Evolutionary conservation across 2,329 filamentous ascomycete genomes (phyloP), one percentile per base, ranked within the genome.

Genomic region (Remersonia thermophila): DNA sequence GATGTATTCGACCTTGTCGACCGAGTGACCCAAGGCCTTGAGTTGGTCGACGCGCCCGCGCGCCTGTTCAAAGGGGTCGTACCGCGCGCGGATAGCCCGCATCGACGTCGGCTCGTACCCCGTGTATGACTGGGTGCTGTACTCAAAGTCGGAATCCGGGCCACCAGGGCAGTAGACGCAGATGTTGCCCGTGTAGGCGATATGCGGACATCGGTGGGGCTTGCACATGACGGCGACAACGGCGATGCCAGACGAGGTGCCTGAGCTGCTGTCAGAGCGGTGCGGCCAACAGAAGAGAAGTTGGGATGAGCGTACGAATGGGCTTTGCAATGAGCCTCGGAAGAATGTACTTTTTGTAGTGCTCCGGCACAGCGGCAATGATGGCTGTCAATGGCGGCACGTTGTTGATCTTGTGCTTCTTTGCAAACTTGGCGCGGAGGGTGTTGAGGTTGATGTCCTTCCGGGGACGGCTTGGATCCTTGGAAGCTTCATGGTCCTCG

Each of bases 141-240:
- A 98, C 60, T 98, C 91, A 52, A 98, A 98, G 55, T 98, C 93
- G 33, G 87, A 95, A 55, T 98, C 91, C 7, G 93, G 93, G 1
- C 91, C 91, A 47, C 91, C 91, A 8, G 91, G 91, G 55, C 91
- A 98, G 63, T 98, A 98, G 42, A 98, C 91, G 59, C 91, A 98
- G 44, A 98, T 96, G 56, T 98, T 98, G 44, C 91, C 91, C 0
- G 91, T 98, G 58, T 95, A 98, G 9, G 91, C 84, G 50, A 98
- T 98, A 55, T 98, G 91, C 13, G 91, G 91, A 54, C 91, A 98
- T 55, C 91, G 73, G 58, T 98, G 91, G 16, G 91, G 91, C 60
- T 98, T 98, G 71, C 91, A 96, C 91, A 98, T 98, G 48, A 98
- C 93, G 30, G 93, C 91, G 32, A 98, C 91, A 7, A 98, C 91